Base-by-base conservation (phyloP, 176 grass and related monocot species). In the Carex littledalei region DNA sequence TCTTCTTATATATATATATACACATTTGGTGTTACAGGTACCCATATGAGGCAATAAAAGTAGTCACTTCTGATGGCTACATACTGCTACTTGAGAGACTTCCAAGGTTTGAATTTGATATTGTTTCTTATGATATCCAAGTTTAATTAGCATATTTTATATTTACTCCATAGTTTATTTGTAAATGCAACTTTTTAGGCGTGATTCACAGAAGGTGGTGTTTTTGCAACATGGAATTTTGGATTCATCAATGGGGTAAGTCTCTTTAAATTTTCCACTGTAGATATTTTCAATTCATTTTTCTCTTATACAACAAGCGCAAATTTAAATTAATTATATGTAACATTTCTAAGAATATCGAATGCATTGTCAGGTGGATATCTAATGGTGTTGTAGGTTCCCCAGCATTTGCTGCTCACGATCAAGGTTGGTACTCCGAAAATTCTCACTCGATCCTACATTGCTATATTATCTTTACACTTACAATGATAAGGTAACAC, bases 181-280 rank as follows among this genome's bases (percentile, higher is more conserved):
- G 79, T 78, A 54, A 39, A 80, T 87, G 35, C 22, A 8, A 84
- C 13, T 85, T 88, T 73, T 73, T 72, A 98, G 95, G 93, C 91
- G 76, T 83, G 95, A 94, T 87, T 98, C 95, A 54, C 72, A 61
- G 69, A 98, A 98, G 85, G 93, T 94, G 80, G 95, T 94, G 49
- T 83, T 93, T 70, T 83, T 98, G 31, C 95, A 98, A 81, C 95
- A 98, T 92, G 95, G 95, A 66, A 93, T 98, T 89, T 29, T 98
- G 86, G 95, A 98, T 81, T 94, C 95, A 1, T 98, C 95, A 64
- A 98, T 98, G 95, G 95, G 95, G 95, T 98, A 80, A 94, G 91
- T 93, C 57, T 13, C 34, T 43, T 83, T 53, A 67, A 47, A 8
- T 83, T 68, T 43, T 78, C 22, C 49, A 78, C 24, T 16, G 0